Evolutionary conservation across 225 moss, liverwort and hornwort genomes (phyloP).

Genomic region (Bryoerythrophyllum caledonicum): DNA sequence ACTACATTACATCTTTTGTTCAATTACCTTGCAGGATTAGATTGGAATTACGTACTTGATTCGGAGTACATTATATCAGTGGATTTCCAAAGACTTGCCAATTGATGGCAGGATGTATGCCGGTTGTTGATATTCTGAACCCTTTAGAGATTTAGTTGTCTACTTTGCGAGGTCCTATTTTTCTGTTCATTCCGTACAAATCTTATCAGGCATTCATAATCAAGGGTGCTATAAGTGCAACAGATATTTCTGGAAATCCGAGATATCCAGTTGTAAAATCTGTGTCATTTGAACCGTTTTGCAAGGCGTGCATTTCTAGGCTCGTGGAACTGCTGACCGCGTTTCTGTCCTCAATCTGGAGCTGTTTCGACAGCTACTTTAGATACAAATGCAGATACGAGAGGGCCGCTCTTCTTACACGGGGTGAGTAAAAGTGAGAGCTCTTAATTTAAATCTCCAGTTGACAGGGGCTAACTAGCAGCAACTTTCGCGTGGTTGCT

Average conservation of each 20-base stretch:
- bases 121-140: conserved; percentile 38
- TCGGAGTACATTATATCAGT: conserved; percentile 28
- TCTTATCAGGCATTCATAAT: background rate
- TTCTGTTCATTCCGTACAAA: background rate
- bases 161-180: conserved; percentile 5
- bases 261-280: background rate
- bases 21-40: conserved; percentile 21
- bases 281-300: background rate
- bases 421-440: background rate
- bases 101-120: conserved; percentile 28
- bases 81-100: conserved; percentile 30
- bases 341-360: background rate
- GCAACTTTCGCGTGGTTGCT: background rate
- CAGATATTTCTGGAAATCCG: background rate
- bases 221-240: background rate
- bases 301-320: background rate
- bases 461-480: background rate
- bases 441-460: background rate
- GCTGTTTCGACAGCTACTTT: background rate
- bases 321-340: background rate
- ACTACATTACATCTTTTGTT: conserved; percentile 28
- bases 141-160: background rate
- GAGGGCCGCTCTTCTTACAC: background rate
- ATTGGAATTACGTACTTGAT: conserved; percentile 30
- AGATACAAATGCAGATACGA: background rate